Conservation (phyloP, 805 yeast genomes). For the Scheffersomyces coipomensis region DNA sequence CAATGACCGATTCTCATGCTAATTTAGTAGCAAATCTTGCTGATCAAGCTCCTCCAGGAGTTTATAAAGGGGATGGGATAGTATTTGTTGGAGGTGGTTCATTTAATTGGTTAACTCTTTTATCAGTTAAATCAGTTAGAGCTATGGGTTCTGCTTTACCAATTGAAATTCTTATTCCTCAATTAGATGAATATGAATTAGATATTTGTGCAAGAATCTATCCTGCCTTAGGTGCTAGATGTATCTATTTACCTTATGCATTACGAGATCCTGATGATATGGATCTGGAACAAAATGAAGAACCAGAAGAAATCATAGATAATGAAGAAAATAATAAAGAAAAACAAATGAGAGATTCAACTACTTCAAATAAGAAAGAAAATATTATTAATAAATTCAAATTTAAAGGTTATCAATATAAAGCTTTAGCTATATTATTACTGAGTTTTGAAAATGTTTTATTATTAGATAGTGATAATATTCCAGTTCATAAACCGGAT, state of each 20-base stretch:
- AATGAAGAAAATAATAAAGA: no score
- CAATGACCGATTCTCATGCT: conserved; percentile 48
- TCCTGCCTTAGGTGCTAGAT: conserved; percentile 37
- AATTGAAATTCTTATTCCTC: conserved; percentile 79
- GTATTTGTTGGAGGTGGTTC: conserved; percentile 81
- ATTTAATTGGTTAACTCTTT: conserved; percentile 67
- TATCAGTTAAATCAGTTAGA: conserved; percentile 64
- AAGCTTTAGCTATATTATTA: conserved; percentile 38
- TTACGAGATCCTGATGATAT: conserved; percentile 12
- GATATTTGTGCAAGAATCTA: conserved; percentile 47
- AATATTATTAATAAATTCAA: conserved; percentile 29
- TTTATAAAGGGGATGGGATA: conserved; percentile 51
- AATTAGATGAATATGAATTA: conserved; percentile 65
- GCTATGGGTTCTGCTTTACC: conserved; percentile 69
- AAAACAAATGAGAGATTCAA: no score
- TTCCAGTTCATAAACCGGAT: conserved; percentile 67
- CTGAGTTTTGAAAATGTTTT: conserved; percentile 66
- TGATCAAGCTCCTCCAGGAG: conserved; percentile 31
- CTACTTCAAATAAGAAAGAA: conserved; percentile 14
- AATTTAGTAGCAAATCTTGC: conserved; percentile 45
- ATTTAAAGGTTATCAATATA: conserved; percentile 43
- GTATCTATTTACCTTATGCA: conserved; percentile 34
- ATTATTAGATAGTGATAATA: conserved; percentile 73
- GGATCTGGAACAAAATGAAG: no score
- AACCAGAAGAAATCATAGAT: no score